A percentile compares a stretch with the other conserved stretches of the same genome.
Evolutionary conservation across 2,329 filamentous ascomycete genomes (phyloP).

Genomic region (Cladorrhinum sp.): DNA sequence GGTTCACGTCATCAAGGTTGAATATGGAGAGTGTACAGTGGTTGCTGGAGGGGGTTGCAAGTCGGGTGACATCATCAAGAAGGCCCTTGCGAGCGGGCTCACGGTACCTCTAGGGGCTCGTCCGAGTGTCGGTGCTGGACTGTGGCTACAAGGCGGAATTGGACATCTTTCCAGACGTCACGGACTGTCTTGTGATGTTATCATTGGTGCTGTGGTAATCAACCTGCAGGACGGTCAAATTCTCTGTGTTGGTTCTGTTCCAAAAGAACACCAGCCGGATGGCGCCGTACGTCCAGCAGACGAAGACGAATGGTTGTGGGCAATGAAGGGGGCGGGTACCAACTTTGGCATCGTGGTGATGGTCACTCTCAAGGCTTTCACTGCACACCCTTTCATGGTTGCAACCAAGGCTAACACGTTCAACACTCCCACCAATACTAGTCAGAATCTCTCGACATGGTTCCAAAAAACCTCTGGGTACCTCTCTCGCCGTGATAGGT

Average conservation of each 20-base stretch:
- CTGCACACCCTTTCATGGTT: too few species aligned
- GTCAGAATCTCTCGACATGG: too few species aligned
- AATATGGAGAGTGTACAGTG: constrained; percentile 38
- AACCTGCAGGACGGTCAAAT: constrained; percentile 46
- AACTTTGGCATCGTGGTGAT: constrained; percentile 58
- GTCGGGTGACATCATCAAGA: constrained; percentile 50
- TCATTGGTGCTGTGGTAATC: constrained; percentile 59
- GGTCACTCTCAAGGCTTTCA: constrained; percentile 48
- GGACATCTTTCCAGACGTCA: constrained; percentile 55
- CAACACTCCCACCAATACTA: too few species aligned
- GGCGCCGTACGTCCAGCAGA: constrained; percentile 43
- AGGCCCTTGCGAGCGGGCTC: constrained; percentile 45
- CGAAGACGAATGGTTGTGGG: constrained; percentile 55
- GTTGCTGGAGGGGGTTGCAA: constrained; percentile 56
- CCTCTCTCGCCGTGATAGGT: too few species aligned
- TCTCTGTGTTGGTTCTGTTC: constrained; percentile 52
- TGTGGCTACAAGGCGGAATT: constrained; percentile 65
- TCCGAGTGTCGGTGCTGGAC: constrained; percentile 60
- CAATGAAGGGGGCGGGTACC: constrained; percentile 55
- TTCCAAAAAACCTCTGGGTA: too few species aligned
- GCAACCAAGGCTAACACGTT: too few species aligned
- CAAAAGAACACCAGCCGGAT: constrained; percentile 40
- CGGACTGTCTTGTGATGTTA: constrained; percentile 58
- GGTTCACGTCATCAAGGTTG: constrained; percentile 41
- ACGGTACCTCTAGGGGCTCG: constrained; percentile 59